These are phyloP conservation scores for Candida albicans DNA, from an alignment of 1,139 yeast species.

Conservation along the genomic window DNA sequence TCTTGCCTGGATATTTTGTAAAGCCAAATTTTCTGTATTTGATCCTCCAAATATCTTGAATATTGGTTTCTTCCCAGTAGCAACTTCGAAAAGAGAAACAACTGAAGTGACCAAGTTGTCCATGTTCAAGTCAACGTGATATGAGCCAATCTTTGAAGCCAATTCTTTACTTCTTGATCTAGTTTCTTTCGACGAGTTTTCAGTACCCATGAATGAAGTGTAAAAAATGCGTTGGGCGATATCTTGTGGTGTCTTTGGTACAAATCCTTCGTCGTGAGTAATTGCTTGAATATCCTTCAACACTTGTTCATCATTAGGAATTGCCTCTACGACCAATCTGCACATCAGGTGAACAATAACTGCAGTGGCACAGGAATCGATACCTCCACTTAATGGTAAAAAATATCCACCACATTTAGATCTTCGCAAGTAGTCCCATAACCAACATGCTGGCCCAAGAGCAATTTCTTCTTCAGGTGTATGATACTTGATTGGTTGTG, in stretches of 20 bases:
- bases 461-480: slow-evolving; percentile 95
- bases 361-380: slow-evolving; percentile 97
- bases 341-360: slow-evolving; percentile 95
- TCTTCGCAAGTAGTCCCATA: slow-evolving; percentile 95
- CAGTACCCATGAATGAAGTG: slow-evolving; percentile 94
- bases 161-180: slow-evolving; percentile 78
- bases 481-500: slow-evolving; percentile 59
- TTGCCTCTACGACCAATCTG: slow-evolving; percentile 69
- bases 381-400: slow-evolving; percentile 94
- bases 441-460: slow-evolving; percentile 98
- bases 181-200: slow-evolving; percentile 86
- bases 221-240: slow-evolving; percentile 76
- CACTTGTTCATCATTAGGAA: slow-evolving; percentile 58
- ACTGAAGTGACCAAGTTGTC: slow-evolving; percentile 78
- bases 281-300: slow-evolving; percentile 68
- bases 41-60: slow-evolving; percentile 94
- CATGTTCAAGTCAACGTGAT: slow-evolving; percentile 90
- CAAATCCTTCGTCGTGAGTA: slow-evolving; percentile 56
- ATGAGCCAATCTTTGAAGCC: slow-evolving; percentile 77
- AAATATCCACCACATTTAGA: slow-evolving; percentile 89
- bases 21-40: slow-evolving; percentile 83
- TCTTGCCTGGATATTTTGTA: slow-evolving; percentile 95
- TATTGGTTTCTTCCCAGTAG: slow-evolving; percentile 86
- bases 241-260: slow-evolving; percentile 73
- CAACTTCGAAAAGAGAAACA: slow-evolving; percentile 73